Base-by-base conservation (phyloP, 2,329 filamentous ascomycete genomes). In the Colletotrichum kahawae region DNA sequence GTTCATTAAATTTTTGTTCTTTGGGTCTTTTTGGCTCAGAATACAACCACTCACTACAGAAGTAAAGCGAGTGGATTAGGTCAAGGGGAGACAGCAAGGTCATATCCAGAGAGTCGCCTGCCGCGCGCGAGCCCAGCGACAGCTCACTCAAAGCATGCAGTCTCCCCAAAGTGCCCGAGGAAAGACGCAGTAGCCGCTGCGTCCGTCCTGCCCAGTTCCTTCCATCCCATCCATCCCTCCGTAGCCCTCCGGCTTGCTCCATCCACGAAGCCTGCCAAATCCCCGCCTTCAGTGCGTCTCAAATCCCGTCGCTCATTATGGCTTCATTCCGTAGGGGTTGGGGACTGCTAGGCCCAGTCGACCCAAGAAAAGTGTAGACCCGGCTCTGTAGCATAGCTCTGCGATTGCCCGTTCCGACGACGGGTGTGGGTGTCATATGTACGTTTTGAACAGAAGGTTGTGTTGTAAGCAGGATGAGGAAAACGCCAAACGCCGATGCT, bases 401-500 rank as follows among this genome's bases (percentile, higher is more conserved):
- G 72, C 72, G 54, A 71, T 54, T 56, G 72, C 72, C 72, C 57
- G 63, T 34, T 75, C 43, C 54, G 67, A 36, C 13, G 57, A 72
- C 69, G 38, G 69, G 68, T 21, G 43, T 51, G 36, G 38, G 34
- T 64, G 62, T 36, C 57, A 57, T 72, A 75, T 75, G 72, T 75
- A 72, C 69, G 72, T 63, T 60, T 60, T 67, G 72, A 75, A 75
- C 69, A 72, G 69, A 67, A 72, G 72, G 56, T 64, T 67, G 68
- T 72, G 33, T 67, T 43, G 43, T 67, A 75, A 67, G 72, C 63
- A 72, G 69, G n/a, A 63, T 75, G 69, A 48, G 67, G 56, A 64
- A 72, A 75, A 75, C 76, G 66, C 76, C 76, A 69, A 77, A 77
- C 76, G 74, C 76, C 76, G 43, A 76, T 77, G 74, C 76, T 77